Conservation (phyloP, 1,284 basidiomycete species). For the Cryptococcus sp. region DNA sequence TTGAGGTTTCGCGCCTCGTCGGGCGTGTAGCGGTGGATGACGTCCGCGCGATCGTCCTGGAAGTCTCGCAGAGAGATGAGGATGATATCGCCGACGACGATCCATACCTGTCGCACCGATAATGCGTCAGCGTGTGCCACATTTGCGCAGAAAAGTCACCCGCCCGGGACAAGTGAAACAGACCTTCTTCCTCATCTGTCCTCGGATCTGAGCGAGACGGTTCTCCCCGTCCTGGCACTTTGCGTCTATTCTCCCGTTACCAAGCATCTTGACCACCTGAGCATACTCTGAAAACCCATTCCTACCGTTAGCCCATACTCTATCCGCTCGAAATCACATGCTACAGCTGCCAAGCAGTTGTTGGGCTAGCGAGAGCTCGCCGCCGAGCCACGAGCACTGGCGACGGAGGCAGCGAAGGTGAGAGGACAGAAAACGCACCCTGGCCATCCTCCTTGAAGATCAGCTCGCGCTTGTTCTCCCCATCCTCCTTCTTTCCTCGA, state of each 20-base stretch:
- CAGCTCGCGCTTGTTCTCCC: slow-evolving; percentile 96
- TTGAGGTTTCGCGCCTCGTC: slow-evolving; percentile 80
- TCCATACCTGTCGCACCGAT: slow-evolving; percentile 80
- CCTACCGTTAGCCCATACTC: not conserved
- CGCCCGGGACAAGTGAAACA: slow-evolving; percentile 27
- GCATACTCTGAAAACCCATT: slow-evolving; percentile 70
- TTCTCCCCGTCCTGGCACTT: slow-evolving; percentile 99
- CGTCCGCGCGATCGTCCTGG: slow-evolving; percentile 99
- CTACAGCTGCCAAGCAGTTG: not conserved
- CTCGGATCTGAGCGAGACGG: slow-evolving; percentile 94
- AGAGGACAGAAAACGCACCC: slow-evolving; percentile 50
- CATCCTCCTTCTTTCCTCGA: slow-evolving; percentile 99
- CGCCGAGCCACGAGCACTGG: not conserved
- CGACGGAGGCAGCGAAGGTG: not conserved
- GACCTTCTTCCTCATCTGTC: slow-evolving; percentile 99
- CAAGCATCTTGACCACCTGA: slow-evolving; percentile 97
- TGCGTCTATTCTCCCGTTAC: slow-evolving; percentile 95
- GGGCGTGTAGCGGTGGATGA: slow-evolving; percentile 97
- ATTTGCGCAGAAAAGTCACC: not conserved
- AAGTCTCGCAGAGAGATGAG: slow-evolving; percentile 95
- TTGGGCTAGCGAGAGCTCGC: too few relatives aligned
- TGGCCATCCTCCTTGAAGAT: slow-evolving; percentile 99
- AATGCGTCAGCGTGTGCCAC: not conserved
- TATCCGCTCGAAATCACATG: not conserved
- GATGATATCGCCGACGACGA: slow-evolving; percentile 97